phyloP scores from a whole-genome alignment of 2,329 filamentous ascomycete genomes.

The Aureobasidium sp. region DNA sequence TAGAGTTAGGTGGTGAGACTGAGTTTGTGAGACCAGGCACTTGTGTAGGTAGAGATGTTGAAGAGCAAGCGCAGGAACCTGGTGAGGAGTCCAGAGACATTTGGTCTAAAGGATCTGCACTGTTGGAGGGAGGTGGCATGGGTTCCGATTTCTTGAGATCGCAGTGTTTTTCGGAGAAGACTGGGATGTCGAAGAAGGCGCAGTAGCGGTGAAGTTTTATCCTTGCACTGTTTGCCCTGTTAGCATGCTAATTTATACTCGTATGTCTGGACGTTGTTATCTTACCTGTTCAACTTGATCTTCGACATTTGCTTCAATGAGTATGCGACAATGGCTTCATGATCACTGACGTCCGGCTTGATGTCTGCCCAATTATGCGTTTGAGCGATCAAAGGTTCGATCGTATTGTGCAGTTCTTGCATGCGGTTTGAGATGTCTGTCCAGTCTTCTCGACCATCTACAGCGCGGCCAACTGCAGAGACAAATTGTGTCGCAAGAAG shows the following conservation, averaged over 20 bases:
- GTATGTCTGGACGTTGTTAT: background rate
- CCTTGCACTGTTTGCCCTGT: constrained; percentile 34
- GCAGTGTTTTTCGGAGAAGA: constrained; percentile 46
- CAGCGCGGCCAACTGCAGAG: background rate
- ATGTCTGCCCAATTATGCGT: constrained; percentile 20
- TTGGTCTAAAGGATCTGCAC: background rate
- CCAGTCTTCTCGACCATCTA: constrained; percentile 4
- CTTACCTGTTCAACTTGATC: constrained; percentile 46
- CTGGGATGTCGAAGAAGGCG: constrained; percentile 45
- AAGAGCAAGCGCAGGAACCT: constrained; percentile 4
- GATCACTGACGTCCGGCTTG: constrained; percentile 32
- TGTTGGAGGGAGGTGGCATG: background rate
- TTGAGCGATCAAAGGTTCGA: background rate
- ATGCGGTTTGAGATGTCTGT: background rate
- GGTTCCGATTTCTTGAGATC: constrained; percentile 37
- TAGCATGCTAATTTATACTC: no score
- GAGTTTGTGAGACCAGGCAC: background rate
- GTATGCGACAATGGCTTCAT: constrained; percentile 38
- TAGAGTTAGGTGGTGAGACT: background rate
- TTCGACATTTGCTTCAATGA: constrained; percentile 42
- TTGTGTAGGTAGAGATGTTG: constrained; percentile 15
- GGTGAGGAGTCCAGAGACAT: background rate
- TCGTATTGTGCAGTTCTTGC: constrained; percentile 2
- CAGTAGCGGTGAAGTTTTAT: constrained; percentile 48
- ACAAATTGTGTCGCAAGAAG: constrained; percentile 13